A percentile compares a stretch with the other conserved stretches of the same genome.
Conservation (phyloP, 129 eudicot species). For the Tanacetum coccineum region DNA sequence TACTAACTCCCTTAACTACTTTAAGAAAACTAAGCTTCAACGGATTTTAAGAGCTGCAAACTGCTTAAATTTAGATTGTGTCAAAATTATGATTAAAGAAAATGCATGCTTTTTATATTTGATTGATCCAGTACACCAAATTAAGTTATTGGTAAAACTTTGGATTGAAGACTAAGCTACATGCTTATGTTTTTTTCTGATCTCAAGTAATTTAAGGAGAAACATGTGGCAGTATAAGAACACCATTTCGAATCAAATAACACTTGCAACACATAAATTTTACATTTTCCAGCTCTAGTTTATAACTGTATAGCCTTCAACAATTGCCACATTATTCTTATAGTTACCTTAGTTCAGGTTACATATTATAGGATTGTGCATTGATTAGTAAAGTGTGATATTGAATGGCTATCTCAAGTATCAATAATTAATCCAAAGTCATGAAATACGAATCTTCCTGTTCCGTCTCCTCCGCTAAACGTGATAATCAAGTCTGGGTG, state of each 20-base stretch:
- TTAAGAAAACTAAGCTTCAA: too few relatives aligned
- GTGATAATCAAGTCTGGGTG: conserved; percentile 43
- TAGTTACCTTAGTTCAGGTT: background rate
- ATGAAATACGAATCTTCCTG: conserved; percentile 18
- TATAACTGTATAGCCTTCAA: conserved; percentile 26
- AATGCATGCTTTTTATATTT: conserved; percentile 12
- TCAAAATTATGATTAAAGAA: conserved; percentile 3
- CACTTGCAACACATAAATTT: conserved; percentile 20
- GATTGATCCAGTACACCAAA: conserved; percentile 30
- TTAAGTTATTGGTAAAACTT: conserved; percentile 31
- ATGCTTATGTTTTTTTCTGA: conserved; percentile 2
- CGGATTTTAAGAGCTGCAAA: too few relatives aligned
- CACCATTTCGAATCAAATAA: conserved; percentile 18
- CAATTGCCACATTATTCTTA: conserved; percentile 32
- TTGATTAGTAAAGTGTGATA: background rate
- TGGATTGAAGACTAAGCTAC: conserved; percentile 31
- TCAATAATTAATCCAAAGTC: conserved; percentile 48
- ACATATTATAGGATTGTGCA: conserved; percentile 11
- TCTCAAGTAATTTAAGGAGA: background rate
- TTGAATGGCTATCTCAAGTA: background rate
- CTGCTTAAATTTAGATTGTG: background rate
- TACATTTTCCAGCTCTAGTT: conserved; percentile 31
- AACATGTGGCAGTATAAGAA: background rate
- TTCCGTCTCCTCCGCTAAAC: conserved; percentile 20
- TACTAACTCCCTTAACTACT: too few relatives aligned